Evolutionary conservation across 768 basidiomycete species (phyloP).

Genomic region (Peribolospora kevripleyi): DNA sequence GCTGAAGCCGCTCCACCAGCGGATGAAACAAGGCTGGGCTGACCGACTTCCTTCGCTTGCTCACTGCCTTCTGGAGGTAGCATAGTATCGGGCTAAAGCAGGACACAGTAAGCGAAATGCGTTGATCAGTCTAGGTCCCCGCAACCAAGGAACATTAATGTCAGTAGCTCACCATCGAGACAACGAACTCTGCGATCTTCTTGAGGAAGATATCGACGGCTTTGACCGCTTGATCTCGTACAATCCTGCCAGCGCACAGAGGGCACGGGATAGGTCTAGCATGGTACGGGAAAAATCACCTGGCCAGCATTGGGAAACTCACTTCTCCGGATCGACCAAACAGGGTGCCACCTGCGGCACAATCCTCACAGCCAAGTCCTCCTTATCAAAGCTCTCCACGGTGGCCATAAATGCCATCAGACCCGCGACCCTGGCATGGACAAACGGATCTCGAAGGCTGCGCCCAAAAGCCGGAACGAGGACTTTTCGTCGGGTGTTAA

Average conservation of each 20-base stretch:
- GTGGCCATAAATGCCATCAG: constrained; percentile 91
- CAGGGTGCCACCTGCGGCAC: constrained; percentile 60
- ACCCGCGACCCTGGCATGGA: constrained; percentile 79
- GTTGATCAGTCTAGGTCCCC: neutral
- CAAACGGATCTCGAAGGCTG: constrained; percentile 69
- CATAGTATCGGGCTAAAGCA: constrained; percentile 33
- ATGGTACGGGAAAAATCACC: neutral
- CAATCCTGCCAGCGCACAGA: constrained; percentile 31
- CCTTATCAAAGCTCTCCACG: constrained; percentile 60
- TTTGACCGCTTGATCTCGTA: constrained; percentile 89
- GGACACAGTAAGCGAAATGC: neutral
- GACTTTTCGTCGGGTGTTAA: constrained; percentile 85
- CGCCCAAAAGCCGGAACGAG: constrained; percentile 82
- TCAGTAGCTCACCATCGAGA: constrained; percentile 42
- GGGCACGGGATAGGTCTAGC: neutral
- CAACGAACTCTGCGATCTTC: constrained; percentile 51
- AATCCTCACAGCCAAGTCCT: constrained; percentile 72
- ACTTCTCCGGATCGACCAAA: constrained; percentile 86
- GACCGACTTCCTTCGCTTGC: constrained; percentile 9
- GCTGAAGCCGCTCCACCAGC: constrained; percentile 79
- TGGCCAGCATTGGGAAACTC: constrained; percentile 9
- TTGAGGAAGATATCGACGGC: constrained; percentile 70
- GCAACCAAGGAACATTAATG: neutral
- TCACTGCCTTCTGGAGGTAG: constrained; percentile 10
- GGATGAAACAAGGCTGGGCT: constrained; percentile 43